phyloP scores from a whole-genome alignment of 148 eudicot species.

The Cornus kousa region DNA sequence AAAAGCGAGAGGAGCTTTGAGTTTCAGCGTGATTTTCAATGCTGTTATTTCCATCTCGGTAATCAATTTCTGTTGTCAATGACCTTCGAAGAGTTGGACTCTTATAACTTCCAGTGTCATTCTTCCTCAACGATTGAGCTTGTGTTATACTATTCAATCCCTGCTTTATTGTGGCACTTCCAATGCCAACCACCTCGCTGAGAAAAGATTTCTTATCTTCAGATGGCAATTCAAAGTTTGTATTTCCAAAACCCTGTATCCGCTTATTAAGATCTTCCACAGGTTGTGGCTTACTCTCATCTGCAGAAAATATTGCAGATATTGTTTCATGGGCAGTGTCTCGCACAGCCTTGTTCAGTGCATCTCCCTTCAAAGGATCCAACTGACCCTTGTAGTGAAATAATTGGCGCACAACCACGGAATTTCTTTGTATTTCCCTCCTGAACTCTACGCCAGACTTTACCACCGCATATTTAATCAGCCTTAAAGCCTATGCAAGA shows the following conservation, averaged over 20 bases:
- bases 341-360: slow-evolving; percentile 73
- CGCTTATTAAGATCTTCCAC: slow-evolving; percentile 59
- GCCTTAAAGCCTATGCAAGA: slow-evolving; percentile 52
- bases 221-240: slow-evolving; percentile 61
- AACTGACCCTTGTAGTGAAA: slow-evolving; percentile 72
- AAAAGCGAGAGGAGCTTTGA: slow-evolving; percentile 36
- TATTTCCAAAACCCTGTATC: slow-evolving; percentile 92
- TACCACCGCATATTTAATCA: slow-evolving; percentile 71
- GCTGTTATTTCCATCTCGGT: slow-evolving; percentile 53
- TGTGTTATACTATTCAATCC: slow-evolving; percentile 73
- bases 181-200: slow-evolving; percentile 85
- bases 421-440: slow-evolving; percentile 86
- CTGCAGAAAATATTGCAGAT: slow-evolving; percentile 65
- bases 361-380: slow-evolving; percentile 77
- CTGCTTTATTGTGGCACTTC: slow-evolving; percentile 84
- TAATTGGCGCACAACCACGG: slow-evolving; percentile 70
- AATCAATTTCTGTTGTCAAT: slow-evolving; percentile 62
- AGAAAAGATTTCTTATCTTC: slow-evolving; percentile 83
- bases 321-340: slow-evolving; percentile 84
- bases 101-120: slow-evolving; percentile 72
- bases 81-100: slow-evolving; percentile 82
- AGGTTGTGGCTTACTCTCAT: slow-evolving; percentile 60
- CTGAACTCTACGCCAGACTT: slow-evolving; percentile 77
- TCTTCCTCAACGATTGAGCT: slow-evolving; percentile 53
- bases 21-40: slow-evolving; percentile 41